Conservation (phyloP, 2,329 filamentous ascomycete species). For the Diaporthe batatas region DNA sequence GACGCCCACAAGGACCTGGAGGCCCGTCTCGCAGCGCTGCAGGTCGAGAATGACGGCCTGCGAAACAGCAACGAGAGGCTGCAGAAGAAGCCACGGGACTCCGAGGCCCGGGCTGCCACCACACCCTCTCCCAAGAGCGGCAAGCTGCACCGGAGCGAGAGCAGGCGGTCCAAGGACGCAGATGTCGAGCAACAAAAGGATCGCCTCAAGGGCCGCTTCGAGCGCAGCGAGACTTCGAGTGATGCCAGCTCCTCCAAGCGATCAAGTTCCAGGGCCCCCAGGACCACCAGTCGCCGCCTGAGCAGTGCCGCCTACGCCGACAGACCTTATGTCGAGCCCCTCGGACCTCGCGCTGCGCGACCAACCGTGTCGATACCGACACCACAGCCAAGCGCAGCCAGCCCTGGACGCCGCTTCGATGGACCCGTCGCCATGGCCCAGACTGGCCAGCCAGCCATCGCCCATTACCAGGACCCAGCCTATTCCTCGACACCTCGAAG, state of each 20-base stretch:
- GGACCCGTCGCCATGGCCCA: slow-evolving; percentile 33
- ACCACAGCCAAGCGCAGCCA: not conserved
- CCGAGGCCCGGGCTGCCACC: slow-evolving; percentile 46
- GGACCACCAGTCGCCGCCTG: slow-evolving; percentile 30
- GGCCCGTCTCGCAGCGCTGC: slow-evolving; percentile 39
- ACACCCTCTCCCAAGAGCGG: slow-evolving; percentile 44
- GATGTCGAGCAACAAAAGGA: slow-evolving; percentile 46
- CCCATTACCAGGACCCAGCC: slow-evolving; percentile 23
- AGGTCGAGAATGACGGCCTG: slow-evolving; percentile 40
- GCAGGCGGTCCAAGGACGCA: slow-evolving; percentile 45
- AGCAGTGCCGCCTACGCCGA: slow-evolving; percentile 22
- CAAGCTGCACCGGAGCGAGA: slow-evolving; percentile 47
- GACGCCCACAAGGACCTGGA: slow-evolving; percentile 46
- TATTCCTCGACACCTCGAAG: slow-evolving; percentile 39
- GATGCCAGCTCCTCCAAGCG: slow-evolving; percentile 44
- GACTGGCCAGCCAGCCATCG: slow-evolving; percentile 15
- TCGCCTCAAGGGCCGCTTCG: slow-evolving; percentile 51
- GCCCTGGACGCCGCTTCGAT: slow-evolving; percentile 24
- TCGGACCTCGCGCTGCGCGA: slow-evolving; percentile 9
- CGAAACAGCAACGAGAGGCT: slow-evolving; percentile 43
- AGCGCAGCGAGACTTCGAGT: slow-evolving; percentile 48
- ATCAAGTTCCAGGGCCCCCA: slow-evolving; percentile 34
- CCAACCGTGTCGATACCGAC: not conserved
- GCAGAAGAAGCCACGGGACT: slow-evolving; percentile 44
- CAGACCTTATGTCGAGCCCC: slow-evolving; percentile 37